A percentile compares a stretch with the other conserved stretches of the same genome.
phyloP scores from a whole-genome alignment of 495 filamentous ascomycete species.

The Penicillium silybi region DNA sequence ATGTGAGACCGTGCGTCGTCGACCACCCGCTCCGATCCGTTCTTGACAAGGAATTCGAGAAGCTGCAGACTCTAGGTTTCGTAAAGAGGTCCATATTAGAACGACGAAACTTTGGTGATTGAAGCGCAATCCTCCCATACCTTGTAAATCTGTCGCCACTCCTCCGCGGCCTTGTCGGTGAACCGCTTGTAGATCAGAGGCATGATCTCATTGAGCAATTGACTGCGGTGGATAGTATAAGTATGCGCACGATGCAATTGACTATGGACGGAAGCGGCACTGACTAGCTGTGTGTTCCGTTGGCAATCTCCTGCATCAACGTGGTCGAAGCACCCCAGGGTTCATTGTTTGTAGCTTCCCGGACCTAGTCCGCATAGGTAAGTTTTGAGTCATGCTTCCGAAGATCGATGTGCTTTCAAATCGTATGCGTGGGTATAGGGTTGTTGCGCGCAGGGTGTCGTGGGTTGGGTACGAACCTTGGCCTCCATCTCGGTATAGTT shows the following conservation, averaged over 20 bases:
- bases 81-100: neutral
- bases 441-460: constrained; percentile 7
- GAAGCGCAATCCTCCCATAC: constrained; percentile 26
- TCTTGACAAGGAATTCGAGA: constrained; percentile 96
- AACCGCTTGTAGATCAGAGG: constrained; percentile 99
- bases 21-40: constrained; percentile 95
- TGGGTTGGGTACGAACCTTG: constrained; percentile 60
- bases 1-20: constrained; percentile 96
- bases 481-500: constrained; percentile 99
- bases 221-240: constrained; percentile 48
- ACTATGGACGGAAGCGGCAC: constrained; percentile 30
- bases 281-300: constrained; percentile 96
- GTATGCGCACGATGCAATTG: constrained; percentile 9
- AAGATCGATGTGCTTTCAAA: no score
- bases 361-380: constrained; percentile 55
- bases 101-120: neutral
- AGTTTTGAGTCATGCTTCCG: neutral
- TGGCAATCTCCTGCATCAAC: constrained; percentile 95
- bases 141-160: constrained; percentile 99
- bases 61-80: constrained; percentile 71
- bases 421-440: neutral
- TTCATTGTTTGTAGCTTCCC: constrained; percentile 97
- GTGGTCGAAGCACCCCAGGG: constrained; percentile 93
- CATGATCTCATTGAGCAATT: constrained; percentile 99
- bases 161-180: constrained; percentile 95